These are phyloP conservation scores for Nakaseomyces glabratus DNA, from an alignment of 1,139 yeast genomes.

Conservation along the genomic window DNA sequence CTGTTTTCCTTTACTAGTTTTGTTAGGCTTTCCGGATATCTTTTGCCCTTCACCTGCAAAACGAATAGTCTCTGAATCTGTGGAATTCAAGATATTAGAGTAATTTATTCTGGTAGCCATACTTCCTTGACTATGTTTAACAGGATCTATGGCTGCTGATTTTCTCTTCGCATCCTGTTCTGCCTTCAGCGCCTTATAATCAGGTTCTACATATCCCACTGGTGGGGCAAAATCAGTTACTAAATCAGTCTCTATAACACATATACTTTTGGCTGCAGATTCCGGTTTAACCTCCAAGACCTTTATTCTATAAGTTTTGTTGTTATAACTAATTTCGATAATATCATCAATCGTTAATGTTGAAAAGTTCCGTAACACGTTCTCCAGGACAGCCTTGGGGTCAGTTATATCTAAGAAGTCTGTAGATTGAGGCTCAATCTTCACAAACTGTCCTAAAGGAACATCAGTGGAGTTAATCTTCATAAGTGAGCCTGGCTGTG, in stretches of 20 bases:
- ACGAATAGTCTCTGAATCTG: conserved; percentile 25
- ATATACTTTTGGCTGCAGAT: conserved; percentile 52
- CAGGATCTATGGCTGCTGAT: conserved; percentile 28
- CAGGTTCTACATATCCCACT: conserved; percentile 93
- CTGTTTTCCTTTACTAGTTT: conserved; percentile 9
- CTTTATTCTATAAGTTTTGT: conserved; percentile 66
- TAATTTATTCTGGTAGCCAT: conserved; percentile 76
- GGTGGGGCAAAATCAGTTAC: conserved; percentile 99
- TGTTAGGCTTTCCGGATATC: conserved; percentile 53
- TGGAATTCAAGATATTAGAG: conserved; percentile 46
- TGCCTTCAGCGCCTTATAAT: conserved; percentile 33
- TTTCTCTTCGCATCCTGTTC: conserved; percentile 15
- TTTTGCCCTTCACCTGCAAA: conserved; percentile 65
- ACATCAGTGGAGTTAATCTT: conserved; percentile 70
- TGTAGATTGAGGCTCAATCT: conserved; percentile 89
- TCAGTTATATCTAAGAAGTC: conserved; percentile 90
- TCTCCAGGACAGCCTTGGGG: conserved; percentile 94
- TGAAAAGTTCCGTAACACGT: conserved; percentile 80
- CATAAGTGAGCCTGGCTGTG: conserved; percentile 71
- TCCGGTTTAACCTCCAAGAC: conserved; percentile 87
- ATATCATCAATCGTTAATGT: conserved; percentile 80
- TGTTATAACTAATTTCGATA: conserved; percentile 79
- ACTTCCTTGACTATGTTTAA: conserved; percentile 43
- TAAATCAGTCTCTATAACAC: conserved; percentile 94
- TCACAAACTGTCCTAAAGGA: conserved; percentile 80